phyloP scores from a whole-genome alignment of 352 stramenopile species.

The Phytophthora uliginosa region DNA sequence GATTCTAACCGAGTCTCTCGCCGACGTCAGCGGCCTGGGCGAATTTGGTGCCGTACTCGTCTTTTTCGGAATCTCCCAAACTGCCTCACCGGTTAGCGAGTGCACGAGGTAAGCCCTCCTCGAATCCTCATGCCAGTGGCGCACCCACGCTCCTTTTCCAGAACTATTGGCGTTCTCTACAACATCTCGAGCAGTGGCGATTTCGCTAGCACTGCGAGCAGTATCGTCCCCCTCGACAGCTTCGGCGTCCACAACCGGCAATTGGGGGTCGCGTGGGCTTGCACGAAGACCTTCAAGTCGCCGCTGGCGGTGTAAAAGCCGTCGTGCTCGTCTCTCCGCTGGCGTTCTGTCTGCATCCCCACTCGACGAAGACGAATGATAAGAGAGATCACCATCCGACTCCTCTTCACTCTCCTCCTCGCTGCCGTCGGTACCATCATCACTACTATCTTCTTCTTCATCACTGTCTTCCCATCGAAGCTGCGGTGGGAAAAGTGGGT shows the following conservation, averaged over 20 bases:
- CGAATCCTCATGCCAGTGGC: slow-evolving; percentile 66
- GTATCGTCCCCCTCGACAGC: slow-evolving; percentile 32
- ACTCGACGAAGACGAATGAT: slow-evolving; percentile 44
- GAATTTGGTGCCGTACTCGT: neutral
- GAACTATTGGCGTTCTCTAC: slow-evolving; percentile 16
- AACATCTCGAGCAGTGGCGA: slow-evolving; percentile 36
- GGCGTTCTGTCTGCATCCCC: slow-evolving; percentile 30
- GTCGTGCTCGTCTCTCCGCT: slow-evolving; percentile 33
- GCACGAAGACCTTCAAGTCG: slow-evolving; percentile 25
- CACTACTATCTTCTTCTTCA: slow-evolving; percentile 45
- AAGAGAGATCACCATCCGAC: slow-evolving; percentile 25
- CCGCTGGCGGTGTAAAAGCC: slow-evolving; percentile 29
- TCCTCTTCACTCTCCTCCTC: slow-evolving; percentile 29
- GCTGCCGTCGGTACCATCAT: slow-evolving; percentile 23
- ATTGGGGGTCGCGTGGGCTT: slow-evolving; percentile 21
- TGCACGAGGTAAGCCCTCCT: slow-evolving; percentile 73
- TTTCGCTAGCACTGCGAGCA: slow-evolving; percentile 26
- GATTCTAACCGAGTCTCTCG: slow-evolving; percentile 9
- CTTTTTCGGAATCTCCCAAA: slow-evolving; percentile 68
- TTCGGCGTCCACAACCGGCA: slow-evolving; percentile 42
- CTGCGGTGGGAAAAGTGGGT: slow-evolving; percentile 76
- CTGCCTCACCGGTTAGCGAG: slow-evolving; percentile 67
- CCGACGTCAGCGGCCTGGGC: neutral
- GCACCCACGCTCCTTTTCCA: slow-evolving; percentile 60
- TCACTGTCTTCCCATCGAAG: slow-evolving; percentile 65